phyloP scores from a whole-genome alignment of 139 green algal species.

The Chlamydomonas asymmetrica region DNA sequence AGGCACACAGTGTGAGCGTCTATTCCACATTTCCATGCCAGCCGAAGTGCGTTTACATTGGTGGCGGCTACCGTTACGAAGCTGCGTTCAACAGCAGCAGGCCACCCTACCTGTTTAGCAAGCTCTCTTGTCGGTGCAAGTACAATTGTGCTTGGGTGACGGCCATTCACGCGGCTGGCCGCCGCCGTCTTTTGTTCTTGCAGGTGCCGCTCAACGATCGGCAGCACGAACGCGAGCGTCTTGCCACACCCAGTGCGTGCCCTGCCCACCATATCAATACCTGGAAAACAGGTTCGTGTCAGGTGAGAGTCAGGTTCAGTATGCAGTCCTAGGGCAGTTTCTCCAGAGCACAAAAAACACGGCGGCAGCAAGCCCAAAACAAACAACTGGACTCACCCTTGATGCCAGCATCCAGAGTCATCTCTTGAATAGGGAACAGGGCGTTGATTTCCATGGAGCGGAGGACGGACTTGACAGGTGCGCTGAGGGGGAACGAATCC shows the following conservation, averaged over 20 bases:
- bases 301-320: neutral
- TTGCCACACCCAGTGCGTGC: constrained; percentile 96
- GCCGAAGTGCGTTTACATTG: no score
- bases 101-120: constrained; percentile 97
- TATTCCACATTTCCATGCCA: no score
- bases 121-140: constrained; percentile 97
- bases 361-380: neutral
- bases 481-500: constrained; percentile 80
- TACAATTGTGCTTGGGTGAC: constrained; percentile 79
- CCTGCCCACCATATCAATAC: constrained; percentile 89
- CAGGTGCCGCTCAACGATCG: constrained; percentile 88
- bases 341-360: neutral
- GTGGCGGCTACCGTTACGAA: no score
- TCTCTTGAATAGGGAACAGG: constrained; percentile 95
- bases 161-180: constrained; percentile 35
- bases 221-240: constrained; percentile 97
- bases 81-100: no score
- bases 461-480: constrained; percentile 74
- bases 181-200: constrained; percentile 10
- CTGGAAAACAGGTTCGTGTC: constrained; percentile 28
- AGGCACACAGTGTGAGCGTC: no score
- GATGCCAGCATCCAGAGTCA: constrained; percentile 75
- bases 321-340: neutral
- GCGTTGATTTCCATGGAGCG: constrained; percentile 72
- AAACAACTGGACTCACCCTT: constrained; percentile 13